Evolutionary conservation across 805 yeast species (phyloP).

Genomic region (Schizosaccharomyces osmophilus): DNA sequence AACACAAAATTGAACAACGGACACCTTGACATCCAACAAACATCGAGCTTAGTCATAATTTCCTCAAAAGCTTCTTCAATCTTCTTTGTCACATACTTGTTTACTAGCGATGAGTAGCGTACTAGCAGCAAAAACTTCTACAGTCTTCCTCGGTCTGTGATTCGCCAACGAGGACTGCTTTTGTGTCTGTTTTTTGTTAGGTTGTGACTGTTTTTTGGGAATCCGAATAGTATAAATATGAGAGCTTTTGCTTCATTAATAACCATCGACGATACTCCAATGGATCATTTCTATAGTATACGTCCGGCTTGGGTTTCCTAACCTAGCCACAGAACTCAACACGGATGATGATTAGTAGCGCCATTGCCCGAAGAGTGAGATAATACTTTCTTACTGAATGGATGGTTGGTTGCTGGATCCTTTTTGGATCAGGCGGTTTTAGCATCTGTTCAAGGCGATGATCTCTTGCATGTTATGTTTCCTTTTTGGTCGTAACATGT

Average conservation of each 20-base stretch:
- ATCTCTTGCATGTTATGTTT: background rate
- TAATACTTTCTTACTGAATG: background rate
- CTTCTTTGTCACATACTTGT: too few relatives aligned
- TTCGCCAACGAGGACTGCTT: too few relatives aligned
- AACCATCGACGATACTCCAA: slow-evolving; percentile 2
- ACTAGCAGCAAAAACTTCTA: too few relatives aligned
- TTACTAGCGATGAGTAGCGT: too few relatives aligned
- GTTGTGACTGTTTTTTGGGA: background rate
- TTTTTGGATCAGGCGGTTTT: too few relatives aligned
- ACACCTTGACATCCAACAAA: too few relatives aligned
- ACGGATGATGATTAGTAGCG: background rate
- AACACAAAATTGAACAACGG: too few relatives aligned
- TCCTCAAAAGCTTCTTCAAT: too few relatives aligned
- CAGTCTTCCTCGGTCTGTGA: too few relatives aligned
- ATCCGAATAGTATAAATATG: background rate
- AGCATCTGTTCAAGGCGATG: background rate
- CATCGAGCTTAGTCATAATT: too few relatives aligned
- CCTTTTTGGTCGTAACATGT: background rate
- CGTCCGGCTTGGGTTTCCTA: slow-evolving; percentile 2
- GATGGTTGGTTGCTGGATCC: background rate
- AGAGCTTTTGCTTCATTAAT: background rate
- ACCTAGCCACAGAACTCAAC: slow-evolving; percentile 2
- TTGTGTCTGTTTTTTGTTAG: background rate
- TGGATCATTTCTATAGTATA: slow-evolving; percentile 1
- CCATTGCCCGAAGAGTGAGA: slow-evolving; percentile 2